Evolutionary conservation across 2,329 filamentous ascomycete species (phyloP), one percentile per base, ranked within the genome.

Genomic region (Aspergillus sclerotialis): DNA sequence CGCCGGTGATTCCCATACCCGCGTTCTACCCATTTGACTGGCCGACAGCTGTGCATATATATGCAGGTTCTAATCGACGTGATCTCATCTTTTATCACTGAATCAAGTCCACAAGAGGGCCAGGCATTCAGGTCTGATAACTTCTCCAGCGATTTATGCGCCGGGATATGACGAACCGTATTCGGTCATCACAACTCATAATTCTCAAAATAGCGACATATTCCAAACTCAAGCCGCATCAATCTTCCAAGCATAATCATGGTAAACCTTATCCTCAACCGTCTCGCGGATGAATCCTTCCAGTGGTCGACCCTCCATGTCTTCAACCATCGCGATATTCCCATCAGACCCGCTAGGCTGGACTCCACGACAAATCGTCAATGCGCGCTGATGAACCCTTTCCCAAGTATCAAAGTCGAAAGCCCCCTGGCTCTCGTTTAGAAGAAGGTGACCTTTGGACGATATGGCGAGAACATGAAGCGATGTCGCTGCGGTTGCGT

Each of bases 401-500:
- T 87, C 76, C 87, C 89, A 95, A 43, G 82, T 80, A 10, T 78
- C 71, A 45, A 84, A 69, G 30, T 77, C 76, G 55, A 95, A 96
- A 3, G 65, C 64, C 1, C 90, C 90, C 50, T 90, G 79, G 51
- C 87, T 94, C 63, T 94, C 84, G 21, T 76, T 80, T 27, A 94
- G 63, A 14, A 95, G 63, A 33, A 94, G 65, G 39, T 85, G 78
- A 7, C 81, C 76, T 33, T 78, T 69, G 1, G 80, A 79, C n/a
- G 81, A 82, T 56, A 92, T 94, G 5, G 80, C 82, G 38, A 95
- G 71, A n/a, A 84, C 85, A 56, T 95, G 90, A 14, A 85, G 64
- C 4, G 87, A 93, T 36, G 67, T 70, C 8, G 83, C 80, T 29
- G 66, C 63, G 44, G 77, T 69, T 29, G 80, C 69, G 40, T 84